Base-by-base conservation (phyloP, 345 rosid genomes). In the Corymbia maculata region DNA sequence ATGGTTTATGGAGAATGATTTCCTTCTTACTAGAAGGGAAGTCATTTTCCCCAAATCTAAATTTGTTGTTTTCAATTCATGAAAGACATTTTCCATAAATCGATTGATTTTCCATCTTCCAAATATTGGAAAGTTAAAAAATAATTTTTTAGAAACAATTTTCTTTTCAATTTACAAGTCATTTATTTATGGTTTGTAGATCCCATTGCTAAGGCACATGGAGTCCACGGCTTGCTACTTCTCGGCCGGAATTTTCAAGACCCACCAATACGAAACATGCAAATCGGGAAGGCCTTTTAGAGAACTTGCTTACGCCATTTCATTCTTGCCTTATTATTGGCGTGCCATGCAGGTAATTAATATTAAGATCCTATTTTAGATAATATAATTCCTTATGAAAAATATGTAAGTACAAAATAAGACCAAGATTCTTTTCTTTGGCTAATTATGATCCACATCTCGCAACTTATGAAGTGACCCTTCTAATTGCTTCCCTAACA, bases 251-350 rank as follows among this genome's bases (percentile, higher is more conserved):
- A 97, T 93, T 90, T 94, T 98, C 84, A 91, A 87, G 90, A 96
- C 98, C 36, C 98, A 96, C 55, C 90, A 89, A 59, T 96, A 92
- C 36, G 96, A 93, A 85, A 95, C 97, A 30, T 98, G 99, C 93
- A 93, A 89, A 85, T 93, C 90, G 26, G 98, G 99, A 91, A 95
- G 93, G 87, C 86, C 94, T 42, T 97, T 92, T 52, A 90, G 96
- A 86, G 98, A 97, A 79, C 96, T 98, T 30, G 99, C 95, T 79
- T 98, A 96, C 91, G 92, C 96, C 21, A 94, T 98, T 88, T 97
- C 99, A 5, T 97, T 98, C 91, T 91, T 92, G 88, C 99, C 99
- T 11, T 98, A 95, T 89, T 97, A 94, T 88, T 98, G 98, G 99
- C 98, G 99, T 87, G 99, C 98, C 7, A 95, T 96, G 99, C 99